Evolutionary conservation across 2,329 filamentous ascomycete species (phyloP).

Genomic region (Zarea fungicola): DNA sequence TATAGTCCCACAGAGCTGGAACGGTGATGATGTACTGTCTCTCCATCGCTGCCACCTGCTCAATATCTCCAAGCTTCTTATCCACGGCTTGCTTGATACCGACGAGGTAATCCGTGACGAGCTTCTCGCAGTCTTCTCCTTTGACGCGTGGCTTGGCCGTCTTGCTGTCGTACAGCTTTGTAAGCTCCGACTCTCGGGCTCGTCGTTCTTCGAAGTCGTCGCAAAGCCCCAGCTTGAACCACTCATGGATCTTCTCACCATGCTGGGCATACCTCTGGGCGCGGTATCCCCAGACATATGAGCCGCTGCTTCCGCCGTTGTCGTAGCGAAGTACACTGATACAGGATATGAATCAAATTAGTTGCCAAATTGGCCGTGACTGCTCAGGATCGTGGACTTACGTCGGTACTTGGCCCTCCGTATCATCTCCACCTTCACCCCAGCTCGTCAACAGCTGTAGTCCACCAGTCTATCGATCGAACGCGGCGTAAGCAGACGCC

Average conservation of each 20-base stretch:
- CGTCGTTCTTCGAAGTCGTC: constrained; percentile 1
- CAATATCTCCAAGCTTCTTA: neutral
- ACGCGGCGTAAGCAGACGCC: neutral
- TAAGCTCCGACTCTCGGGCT: constrained; percentile 2
- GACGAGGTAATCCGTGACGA: neutral
- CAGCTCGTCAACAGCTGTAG: constrained; percentile 1
- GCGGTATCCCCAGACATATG: constrained; percentile 1
- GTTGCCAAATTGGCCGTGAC: neutral
- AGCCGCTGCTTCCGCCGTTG: neutral
- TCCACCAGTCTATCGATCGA: neutral
- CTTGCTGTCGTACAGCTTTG: neutral
- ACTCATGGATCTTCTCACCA: neutral
- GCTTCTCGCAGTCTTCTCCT: constrained; percentile 1
- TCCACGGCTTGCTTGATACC: constrained; percentile 4
- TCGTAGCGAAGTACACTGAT: neutral
- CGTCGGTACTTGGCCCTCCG: constrained; percentile 1
- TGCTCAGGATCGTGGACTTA: neutral
- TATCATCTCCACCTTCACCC: constrained; percentile 3
- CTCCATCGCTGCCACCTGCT: neutral
- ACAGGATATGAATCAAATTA: neutral
- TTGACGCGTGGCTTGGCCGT: constrained; percentile 1
- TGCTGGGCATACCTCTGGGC: neutral
- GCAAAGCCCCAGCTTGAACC: constrained; percentile 6
- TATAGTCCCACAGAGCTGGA: constrained; percentile 2
- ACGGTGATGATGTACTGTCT: constrained; percentile 1